phyloP scores from a whole-genome alignment of 1,139 yeast genomes.

The Debaryomyces fabryi region DNA sequence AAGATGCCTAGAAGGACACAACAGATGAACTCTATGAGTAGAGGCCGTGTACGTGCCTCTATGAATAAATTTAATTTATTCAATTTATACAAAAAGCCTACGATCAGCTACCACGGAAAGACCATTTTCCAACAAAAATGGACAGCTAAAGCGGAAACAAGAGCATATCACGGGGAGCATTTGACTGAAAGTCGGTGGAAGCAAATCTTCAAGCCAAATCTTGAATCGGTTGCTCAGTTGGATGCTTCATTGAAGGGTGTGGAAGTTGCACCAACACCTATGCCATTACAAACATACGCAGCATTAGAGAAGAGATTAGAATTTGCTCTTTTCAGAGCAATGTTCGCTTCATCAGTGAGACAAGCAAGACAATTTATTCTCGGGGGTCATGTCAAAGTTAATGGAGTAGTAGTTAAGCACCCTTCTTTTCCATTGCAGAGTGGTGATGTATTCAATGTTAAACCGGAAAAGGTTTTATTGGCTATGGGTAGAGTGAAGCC shows the following conservation, averaged over 20 bases:
- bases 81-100: constrained; percentile 75
- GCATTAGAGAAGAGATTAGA: constrained; percentile 87
- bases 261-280: constrained; percentile 66
- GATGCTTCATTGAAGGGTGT: constrained; percentile 73
- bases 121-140: constrained; percentile 89
- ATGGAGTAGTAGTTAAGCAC: constrained; percentile 75
- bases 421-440: constrained; percentile 79
- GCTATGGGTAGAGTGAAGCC: constrained; percentile 90
- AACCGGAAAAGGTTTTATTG: constrained; percentile 80
- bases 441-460: constrained; percentile 86
- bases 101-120: constrained; percentile 53
- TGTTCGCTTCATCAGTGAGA: constrained; percentile 92
- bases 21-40: constrained; percentile 58
- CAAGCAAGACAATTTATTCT: constrained; percentile 91
- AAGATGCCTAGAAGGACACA: constrained; percentile 66
- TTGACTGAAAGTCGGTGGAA: constrained; percentile 84
- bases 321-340: constrained; percentile 83
- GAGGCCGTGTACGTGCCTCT: constrained; percentile 84
- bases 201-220: constrained; percentile 67
- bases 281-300: constrained; percentile 86
- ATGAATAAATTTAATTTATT: constrained; percentile 91
- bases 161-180: constrained; percentile 96
- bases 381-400: constrained; percentile 82
- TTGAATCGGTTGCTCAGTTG: constrained; percentile 84
- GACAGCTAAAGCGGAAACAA: constrained; percentile 86